Evolutionary conservation across 257 asterid genomes (phyloP), one percentile per base, ranked within the genome.

Genomic region (Paraleonurus japonicus): DNA sequence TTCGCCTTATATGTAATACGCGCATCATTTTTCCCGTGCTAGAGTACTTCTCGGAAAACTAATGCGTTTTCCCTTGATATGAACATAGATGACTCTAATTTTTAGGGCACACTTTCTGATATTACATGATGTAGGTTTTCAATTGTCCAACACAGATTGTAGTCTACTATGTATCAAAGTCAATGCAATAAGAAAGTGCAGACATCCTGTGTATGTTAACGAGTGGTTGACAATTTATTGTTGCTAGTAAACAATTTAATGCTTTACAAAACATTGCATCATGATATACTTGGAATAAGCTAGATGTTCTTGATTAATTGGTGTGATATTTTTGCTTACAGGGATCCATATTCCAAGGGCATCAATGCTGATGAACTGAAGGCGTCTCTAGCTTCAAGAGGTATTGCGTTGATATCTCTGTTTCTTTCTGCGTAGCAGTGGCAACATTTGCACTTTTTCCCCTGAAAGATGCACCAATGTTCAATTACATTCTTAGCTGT

Each of bases 311-410:
- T 74, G 28, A 26, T 68, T 41, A 61, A 67, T 22, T 24, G 28
- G 73, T 60, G 77, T 41, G 53, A 58, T 15, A 30, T 32, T 32
- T 17, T 45, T 13, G 28, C 41, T 67, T 80, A 65, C 81, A 90
- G 97, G 98, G 89, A 89, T 85, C 94, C 98, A 8, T 83, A 77
- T 72, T 85, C 92, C 17, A 80, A 81, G 77, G 90, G 91, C 57
- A 81, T 84, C 30, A 69, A 84, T 76, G 73, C 64, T 61, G 96
- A 89, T 20, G 87, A 86, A 76, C 75, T 90, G 87, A 88, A 82
- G 81, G 95, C 82, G 48, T 81, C 88, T 85, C 82, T 87, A 72
- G 92, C 97, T 78, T 85, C 89, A 65, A 72, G 72, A 79, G 98
- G 97, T 93, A 83, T 59, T 43, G 61, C 17, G 22, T 47, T 73